Conservation (phyloP, 768 basidiomycete genomes). For the Russula dissimulans region DNA sequence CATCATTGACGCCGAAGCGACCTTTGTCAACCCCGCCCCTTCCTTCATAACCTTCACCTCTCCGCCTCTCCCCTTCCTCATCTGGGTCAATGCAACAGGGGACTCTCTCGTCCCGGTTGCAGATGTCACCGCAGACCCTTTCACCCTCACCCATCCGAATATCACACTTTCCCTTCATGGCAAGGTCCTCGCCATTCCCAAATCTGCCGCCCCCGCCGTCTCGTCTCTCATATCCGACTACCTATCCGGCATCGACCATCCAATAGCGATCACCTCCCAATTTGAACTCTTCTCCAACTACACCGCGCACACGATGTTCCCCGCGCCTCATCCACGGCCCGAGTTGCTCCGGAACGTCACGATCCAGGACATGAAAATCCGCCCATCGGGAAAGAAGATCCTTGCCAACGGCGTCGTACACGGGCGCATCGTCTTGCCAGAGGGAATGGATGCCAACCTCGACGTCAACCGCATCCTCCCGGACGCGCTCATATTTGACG, state of each 20-base stretch:
- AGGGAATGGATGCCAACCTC: slow-evolving; percentile 56
- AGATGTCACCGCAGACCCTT: slow-evolving; percentile 44
- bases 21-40: slow-evolving; percentile 49
- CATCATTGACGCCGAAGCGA: slow-evolving; percentile 39
- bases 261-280: slow-evolving; percentile 49
- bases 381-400: slow-evolving; percentile 37
- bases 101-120: slow-evolving; percentile 38
- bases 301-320: slow-evolving; percentile 44
- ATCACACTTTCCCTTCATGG: slow-evolving; percentile 52
- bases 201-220: slow-evolving; percentile 33
- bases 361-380: slow-evolving; percentile 67
- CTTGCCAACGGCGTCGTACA: slow-evolving; percentile 63
- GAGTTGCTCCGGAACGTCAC: slow-evolving; percentile 62
- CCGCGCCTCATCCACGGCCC: slow-evolving; percentile 55
- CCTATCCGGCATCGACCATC: slow-evolving; percentile 46
- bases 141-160: slow-evolving; percentile 58
- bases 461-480: slow-evolving; percentile 58
- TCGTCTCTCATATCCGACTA: slow-evolving; percentile 58
- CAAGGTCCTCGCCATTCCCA: slow-evolving; percentile 42
- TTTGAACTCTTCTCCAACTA: slow-evolving; percentile 40
- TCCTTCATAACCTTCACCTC: slow-evolving; percentile 38
- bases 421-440: slow-evolving; percentile 57
- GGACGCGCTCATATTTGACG: slow-evolving; percentile 73
- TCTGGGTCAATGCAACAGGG: slow-evolving; percentile 34
- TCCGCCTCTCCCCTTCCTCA: slow-evolving; percentile 53